A percentile compares a stretch with the other conserved stretches of the same genome.
phyloP scores from a whole-genome alignment of 2,329 filamentous ascomycete species.

The Waltergamsia citrina region DNA sequence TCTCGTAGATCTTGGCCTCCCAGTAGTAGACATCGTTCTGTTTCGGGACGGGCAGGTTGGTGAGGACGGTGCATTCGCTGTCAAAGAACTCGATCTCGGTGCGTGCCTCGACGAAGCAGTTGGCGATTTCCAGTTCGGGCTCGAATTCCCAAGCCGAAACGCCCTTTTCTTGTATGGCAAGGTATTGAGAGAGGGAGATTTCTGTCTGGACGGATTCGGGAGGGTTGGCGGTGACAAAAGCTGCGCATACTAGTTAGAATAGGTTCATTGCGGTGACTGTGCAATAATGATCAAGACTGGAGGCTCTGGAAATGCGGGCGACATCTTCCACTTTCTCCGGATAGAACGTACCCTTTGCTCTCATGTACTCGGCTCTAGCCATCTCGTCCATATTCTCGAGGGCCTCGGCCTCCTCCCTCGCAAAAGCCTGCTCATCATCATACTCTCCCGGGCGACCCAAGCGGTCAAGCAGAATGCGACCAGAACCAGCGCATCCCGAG shows the following conservation, averaged over 20 bases:
- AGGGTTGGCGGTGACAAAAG: slow-evolving; percentile 87
- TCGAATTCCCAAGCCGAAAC: slow-evolving; percentile 99
- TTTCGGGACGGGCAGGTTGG: slow-evolving; percentile 92
- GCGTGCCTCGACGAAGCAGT: slow-evolving; percentile 93
- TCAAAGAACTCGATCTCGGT: slow-evolving; percentile 99
- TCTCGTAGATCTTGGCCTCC: slow-evolving; percentile 98
- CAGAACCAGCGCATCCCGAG: slow-evolving; percentile 56
- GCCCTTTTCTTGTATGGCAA: slow-evolving; percentile 97
- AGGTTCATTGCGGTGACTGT: slow-evolving; percentile 1
- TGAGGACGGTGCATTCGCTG: slow-evolving; percentile 93
- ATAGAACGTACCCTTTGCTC: slow-evolving; percentile 72
- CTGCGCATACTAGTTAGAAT: too few relatives aligned
- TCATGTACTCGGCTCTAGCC: slow-evolving; percentile 78
- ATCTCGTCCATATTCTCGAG: slow-evolving; percentile 94
- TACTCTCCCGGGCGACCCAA: slow-evolving; percentile 92
- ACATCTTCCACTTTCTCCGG: too few relatives aligned
- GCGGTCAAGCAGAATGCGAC: slow-evolving; percentile 86
- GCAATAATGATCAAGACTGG: too few relatives aligned
- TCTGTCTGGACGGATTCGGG: slow-evolving; percentile 94
- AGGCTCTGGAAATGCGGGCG: too few relatives aligned
- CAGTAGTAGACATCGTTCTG: slow-evolving; percentile 99
- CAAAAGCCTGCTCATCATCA: slow-evolving; percentile 93
- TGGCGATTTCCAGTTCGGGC: slow-evolving; percentile 96
- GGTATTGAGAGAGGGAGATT: slow-evolving; percentile 93
- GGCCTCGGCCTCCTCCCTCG: slow-evolving; percentile 88